phyloP scores from a whole-genome alignment of 2,329 filamentous ascomycete species.

The Paecilomyces formosus region DNA sequence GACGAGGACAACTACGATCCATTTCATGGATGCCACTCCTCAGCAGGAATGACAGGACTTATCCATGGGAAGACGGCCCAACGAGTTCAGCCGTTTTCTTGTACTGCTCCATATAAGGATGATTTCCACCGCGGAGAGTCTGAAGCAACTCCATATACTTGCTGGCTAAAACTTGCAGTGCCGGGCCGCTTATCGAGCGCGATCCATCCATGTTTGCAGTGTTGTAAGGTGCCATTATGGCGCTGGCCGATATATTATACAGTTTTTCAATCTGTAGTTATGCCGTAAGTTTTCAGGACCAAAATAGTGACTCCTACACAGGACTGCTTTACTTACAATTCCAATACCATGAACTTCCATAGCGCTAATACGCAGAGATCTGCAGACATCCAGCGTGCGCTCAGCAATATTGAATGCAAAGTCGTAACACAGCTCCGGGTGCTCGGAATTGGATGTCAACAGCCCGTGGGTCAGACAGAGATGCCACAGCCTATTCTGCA shows the following conservation, averaged over 20 bases:
- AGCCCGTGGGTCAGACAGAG: conserved; percentile 34
- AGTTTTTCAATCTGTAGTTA: conserved; percentile 30
- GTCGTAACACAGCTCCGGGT: conserved; percentile 27
- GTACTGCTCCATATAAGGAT: conserved; percentile 27
- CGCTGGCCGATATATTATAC: conserved; percentile 29
- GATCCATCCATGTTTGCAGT: conserved; percentile 5
- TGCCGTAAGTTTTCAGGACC: conserved; percentile 1
- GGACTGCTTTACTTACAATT: conserved; percentile 17
- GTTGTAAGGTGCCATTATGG: conserved; percentile 12
- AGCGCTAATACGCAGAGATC: conserved; percentile 23
- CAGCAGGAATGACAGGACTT: background rate
- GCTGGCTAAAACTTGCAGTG: conserved; percentile 17
- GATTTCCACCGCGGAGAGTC: conserved; percentile 28
- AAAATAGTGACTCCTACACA: background rate
- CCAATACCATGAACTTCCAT: conserved; percentile 39
- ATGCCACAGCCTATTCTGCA: conserved; percentile 36
- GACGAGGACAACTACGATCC: no score
- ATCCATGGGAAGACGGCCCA: background rate
- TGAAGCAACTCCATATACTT: conserved; percentile 24
- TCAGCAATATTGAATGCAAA: conserved; percentile 30
- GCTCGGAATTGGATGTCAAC: conserved; percentile 24
- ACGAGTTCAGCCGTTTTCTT: conserved; percentile 3
- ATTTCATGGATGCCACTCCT: no score
- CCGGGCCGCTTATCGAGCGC: conserved; percentile 10
- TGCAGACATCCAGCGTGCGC: conserved; percentile 27